A percentile compares a stretch with the other conserved stretches of the same genome.
These are phyloP conservation scores for Anthracocystis panici-leucophaei DNA, from an alignment of 1,284 basidiomycete species.

Conservation along the genomic window DNA sequence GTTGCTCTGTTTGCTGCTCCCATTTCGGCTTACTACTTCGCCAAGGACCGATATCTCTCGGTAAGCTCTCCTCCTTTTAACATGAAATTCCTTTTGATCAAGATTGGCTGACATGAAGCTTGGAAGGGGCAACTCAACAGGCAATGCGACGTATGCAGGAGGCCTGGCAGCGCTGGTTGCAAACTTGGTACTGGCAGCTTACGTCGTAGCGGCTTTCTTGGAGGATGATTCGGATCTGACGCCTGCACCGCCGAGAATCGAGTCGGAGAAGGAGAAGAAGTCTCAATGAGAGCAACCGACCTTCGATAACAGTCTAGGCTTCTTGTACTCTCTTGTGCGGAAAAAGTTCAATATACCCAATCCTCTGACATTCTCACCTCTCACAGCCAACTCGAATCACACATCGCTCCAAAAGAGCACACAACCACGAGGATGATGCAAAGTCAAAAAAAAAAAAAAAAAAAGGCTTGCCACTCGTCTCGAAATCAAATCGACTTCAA, in stretches of 20 bases:
- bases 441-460: neutral
- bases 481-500: conserved; percentile 27
- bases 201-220: conserved; percentile 64
- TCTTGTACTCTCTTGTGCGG: neutral
- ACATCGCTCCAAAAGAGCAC: neutral
- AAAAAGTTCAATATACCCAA: conserved; percentile 23
- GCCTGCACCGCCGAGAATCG: neutral
- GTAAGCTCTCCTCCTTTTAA: conserved; percentile 22
- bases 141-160: conserved; percentile 66
- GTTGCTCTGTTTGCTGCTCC: conserved; percentile 64
- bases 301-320: neutral
- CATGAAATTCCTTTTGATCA: neutral
- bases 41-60: conserved; percentile 59
- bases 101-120: conserved; percentile 6
- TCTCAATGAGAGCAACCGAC: conserved; percentile 7
- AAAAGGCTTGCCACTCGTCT: neutral
- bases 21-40: conserved; percentile 59
- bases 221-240: conserved; percentile 54
- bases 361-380: neutral
- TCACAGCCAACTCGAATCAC: neutral
- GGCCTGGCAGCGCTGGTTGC: conserved; percentile 66
- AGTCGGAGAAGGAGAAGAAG: conserved; percentile 19
- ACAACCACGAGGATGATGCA: neutral
- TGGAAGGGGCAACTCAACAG: conserved; percentile 14
- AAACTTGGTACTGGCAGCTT: conserved; percentile 65